Evolutionary conservation across 192 early-diverging fungal species (phyloP), one percentile per base, ranked within the genome.

Genomic region (Tieghemiomyces parasiticus): DNA sequence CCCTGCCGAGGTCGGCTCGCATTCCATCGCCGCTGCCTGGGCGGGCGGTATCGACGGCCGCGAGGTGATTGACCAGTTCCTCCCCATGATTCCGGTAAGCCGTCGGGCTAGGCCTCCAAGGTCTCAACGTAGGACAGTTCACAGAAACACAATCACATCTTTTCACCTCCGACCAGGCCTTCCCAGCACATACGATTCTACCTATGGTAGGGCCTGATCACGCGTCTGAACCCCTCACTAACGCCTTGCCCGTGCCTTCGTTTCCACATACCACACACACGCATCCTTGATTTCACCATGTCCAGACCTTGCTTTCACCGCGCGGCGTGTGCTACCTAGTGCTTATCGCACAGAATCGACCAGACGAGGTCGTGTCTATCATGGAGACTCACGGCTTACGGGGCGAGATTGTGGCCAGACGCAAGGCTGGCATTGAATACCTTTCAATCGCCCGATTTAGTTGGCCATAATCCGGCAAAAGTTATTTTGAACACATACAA

Each of bases 11-110:
- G 80, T 94, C 0, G 82, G 81, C n/a, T 72, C 76, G 3, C 64
- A 68, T 56, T 32, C 60, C n/a, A 87, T 95, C 38, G 88, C 84
- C 24, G 87, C 87, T 0, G 74, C 87, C 0, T 97, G 95, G 95
- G 92, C 95, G 0, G 95, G 95, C 8, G 95, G 95, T 3, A 75
- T 81, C n/a, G 74, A 86, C 59, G 95, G 95, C 13, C 69, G 91
- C 16, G 84, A 90, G 61, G 92, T 97, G 4, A 82, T 91, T 61
- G 88, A 95, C 72, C 59, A 63, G 46, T 63, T 88, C 52, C 63
- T 95, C 26, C 91, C 90, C 0, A 71, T 74, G n/a, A 68, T 93
- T 14, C 65, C 72, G 66, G 84, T 86, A 67, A 59, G 60, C 30
- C 22, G n/a, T n/a, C n/a, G 46, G 25, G 25, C 29, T 16, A 30